Conservation (phyloP, 2,329 filamentous ascomycete species). For the Mollisia scopiformis region DNA sequence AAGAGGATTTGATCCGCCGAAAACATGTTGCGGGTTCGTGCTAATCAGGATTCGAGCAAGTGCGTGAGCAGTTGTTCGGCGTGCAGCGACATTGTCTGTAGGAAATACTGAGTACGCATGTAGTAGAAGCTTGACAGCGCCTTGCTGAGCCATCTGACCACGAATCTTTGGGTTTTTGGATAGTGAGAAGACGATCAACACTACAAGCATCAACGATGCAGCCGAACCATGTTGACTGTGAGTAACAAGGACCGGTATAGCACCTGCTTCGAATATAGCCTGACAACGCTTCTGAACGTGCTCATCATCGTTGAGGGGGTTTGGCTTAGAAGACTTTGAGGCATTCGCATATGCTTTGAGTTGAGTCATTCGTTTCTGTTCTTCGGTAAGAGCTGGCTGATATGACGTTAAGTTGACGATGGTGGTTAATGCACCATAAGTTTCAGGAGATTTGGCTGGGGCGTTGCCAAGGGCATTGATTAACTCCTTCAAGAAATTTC, state of each 20-base stretch:
- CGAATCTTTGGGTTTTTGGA: conserved; percentile 75
- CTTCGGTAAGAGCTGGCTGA: conserved; percentile 76
- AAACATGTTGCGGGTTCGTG: conserved; percentile 82
- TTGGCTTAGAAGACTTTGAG: conserved; percentile 65
- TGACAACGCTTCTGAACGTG: conserved; percentile 77
- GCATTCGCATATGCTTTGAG: conserved; percentile 94
- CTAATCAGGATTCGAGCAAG: conserved; percentile 86
- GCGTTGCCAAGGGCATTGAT: conserved; percentile 64
- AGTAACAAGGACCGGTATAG: conserved; percentile 76
- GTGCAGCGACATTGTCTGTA: conserved; percentile 49
- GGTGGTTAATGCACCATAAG: conserved; percentile 86
- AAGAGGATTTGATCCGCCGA: conserved; percentile 74
- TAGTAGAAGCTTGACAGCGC: conserved; percentile 84
- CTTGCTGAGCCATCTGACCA: conserved; percentile 86
- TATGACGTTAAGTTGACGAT: conserved; percentile 85
- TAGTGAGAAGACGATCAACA: conserved; percentile 77
- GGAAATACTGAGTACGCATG: conserved; percentile 67
- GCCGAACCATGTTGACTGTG: conserved; percentile 74
- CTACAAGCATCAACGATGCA: conserved; percentile 71
- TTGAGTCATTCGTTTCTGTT: conserved; percentile 89
- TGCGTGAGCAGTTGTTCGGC: conserved; percentile 73
- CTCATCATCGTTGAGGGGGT: conserved; percentile 75
- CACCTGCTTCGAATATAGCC: conserved; percentile 75
- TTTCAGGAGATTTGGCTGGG: conserved; percentile 67
- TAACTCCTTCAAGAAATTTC: conserved; percentile 69